phyloP scores from a whole-genome alignment of 2,329 filamentous ascomycete genomes.

The Aspergillus ibericus region DNA sequence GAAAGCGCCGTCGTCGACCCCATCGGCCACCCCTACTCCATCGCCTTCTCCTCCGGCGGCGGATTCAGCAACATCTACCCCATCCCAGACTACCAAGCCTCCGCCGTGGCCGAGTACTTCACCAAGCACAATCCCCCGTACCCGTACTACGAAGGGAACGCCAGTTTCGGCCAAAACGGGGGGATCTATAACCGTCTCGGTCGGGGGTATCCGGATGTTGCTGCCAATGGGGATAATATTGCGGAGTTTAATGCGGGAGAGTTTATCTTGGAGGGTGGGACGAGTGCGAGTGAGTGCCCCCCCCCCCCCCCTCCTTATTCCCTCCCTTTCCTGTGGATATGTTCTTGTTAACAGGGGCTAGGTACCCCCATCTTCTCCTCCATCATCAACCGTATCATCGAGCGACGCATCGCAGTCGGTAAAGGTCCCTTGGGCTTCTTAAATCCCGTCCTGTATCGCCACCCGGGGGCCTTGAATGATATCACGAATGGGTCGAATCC shows the following conservation, averaged over 20 bases:
- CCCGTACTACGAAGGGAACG: conserved; percentile 6
- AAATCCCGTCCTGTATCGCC: conserved; percentile 7
- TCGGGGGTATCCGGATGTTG: conserved; percentile 7
- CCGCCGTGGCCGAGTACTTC: conserved; percentile 8
- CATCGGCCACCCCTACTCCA: not conserved
- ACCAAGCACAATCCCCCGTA: conserved; percentile 9
- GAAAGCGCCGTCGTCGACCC: conserved; percentile 10
- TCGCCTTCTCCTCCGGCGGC: conserved; percentile 4
- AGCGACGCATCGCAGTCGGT: conserved; percentile 3
- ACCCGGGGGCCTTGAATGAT: conserved; percentile 5
- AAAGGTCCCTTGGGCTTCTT: conserved; percentile 8
- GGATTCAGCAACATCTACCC: conserved; percentile 13
- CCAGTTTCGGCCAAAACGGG: conserved; percentile 8
- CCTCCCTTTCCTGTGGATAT: not conserved
- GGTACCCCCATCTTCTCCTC: conserved; percentile 10
- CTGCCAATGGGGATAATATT: conserved; percentile 10
- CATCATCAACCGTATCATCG: conserved; percentile 11
- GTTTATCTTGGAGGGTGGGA: not conserved
- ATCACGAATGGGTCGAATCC: conserved; percentile 8
- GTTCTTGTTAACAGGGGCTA: too few relatives aligned
- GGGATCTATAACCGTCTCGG: conserved; percentile 7
- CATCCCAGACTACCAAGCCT: conserved; percentile 7
- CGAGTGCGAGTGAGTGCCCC: conserved; percentile 2
- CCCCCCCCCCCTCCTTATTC: too few relatives aligned
- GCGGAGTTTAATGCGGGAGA: not conserved